phyloP scores from a whole-genome alignment of 2,329 filamentous ascomycete genomes.

The Ceratocystis huliohia region DNA sequence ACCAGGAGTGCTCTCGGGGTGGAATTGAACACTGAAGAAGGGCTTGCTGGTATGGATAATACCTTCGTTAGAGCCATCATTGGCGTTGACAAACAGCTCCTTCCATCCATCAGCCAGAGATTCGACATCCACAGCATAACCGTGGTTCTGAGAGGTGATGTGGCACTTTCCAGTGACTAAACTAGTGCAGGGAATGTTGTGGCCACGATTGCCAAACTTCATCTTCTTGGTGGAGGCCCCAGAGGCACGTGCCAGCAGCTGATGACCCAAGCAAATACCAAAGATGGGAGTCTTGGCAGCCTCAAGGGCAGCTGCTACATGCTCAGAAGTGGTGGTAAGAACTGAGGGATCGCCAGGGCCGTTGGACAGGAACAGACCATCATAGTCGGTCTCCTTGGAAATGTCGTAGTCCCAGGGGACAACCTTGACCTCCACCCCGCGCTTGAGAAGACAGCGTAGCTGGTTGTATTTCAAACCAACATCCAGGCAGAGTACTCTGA shows the following conservation, averaged over 20 bases:
- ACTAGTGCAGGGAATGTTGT: conserved; percentile 97
- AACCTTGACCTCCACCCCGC: conserved; percentile 86
- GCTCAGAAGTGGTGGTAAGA: conserved; percentile 64
- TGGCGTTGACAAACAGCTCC: conserved; percentile 95
- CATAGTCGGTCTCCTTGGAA: conserved; percentile 65
- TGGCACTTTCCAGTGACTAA: conserved; percentile 93
- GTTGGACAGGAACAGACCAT: conserved; percentile 96
- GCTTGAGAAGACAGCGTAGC: conserved; percentile 77
- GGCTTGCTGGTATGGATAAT: conserved; percentile 77
- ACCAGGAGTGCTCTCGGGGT: conserved; percentile 91
- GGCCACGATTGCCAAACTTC: conserved; percentile 98
- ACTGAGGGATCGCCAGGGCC: conserved; percentile 90
- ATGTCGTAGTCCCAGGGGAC: conserved; percentile 97
- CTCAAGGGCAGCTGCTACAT: conserved; percentile 63
- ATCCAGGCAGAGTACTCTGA: conserved; percentile 85
- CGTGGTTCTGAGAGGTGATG: conserved; percentile 98
- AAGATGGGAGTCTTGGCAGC: conserved; percentile 80
- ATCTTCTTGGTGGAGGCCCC: conserved; percentile 84
- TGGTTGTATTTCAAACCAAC: conserved; percentile 99
- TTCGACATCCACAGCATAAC: conserved; percentile 76
- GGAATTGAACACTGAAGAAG: conserved; percentile 99
- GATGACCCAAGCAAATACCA: conserved; percentile 91
- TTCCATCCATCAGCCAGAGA: conserved; percentile 70
- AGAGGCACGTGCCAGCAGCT: conserved; percentile 76
- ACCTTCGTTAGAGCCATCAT: conserved; percentile 95